These are phyloP conservation scores for Curvularia sp. DNA, from an alignment of 2,329 filamentous ascomycete genomes.

Conservation along the genomic window DNA sequence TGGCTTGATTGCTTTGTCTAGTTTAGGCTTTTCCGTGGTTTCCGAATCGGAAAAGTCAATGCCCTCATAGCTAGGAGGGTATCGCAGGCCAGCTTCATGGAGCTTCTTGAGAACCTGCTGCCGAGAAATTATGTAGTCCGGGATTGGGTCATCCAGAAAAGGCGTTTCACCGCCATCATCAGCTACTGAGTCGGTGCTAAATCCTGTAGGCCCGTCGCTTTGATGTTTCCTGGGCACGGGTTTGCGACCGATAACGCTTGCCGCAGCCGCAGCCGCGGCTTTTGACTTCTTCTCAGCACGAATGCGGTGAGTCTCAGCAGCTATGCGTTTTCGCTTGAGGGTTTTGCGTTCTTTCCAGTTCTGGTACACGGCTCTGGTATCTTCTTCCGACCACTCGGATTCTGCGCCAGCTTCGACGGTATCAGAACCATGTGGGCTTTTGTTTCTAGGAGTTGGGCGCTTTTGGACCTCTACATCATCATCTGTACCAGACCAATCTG, in stretches of 20 bases:
- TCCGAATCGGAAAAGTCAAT: conserved; percentile 79
- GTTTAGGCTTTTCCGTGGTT: conserved; percentile 71
- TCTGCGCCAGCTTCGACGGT: conserved; percentile 21
- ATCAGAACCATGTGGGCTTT: conserved; percentile 11
- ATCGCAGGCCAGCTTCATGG: conserved; percentile 71
- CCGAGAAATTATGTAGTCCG: conserved; percentile 59
- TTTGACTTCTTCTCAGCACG: conserved; percentile 58
- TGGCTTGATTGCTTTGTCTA: conserved; percentile 66
- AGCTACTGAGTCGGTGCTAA: conserved; percentile 30
- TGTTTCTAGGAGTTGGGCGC: neutral
- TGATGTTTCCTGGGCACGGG: conserved; percentile 28
- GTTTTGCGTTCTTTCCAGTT: conserved; percentile 68
- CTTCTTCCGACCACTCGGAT: conserved; percentile 60
- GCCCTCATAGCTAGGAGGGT: conserved; percentile 79
- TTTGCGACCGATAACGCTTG: conserved; percentile 53
- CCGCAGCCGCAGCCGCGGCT: conserved; percentile 49
- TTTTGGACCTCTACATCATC: conserved; percentile 13
- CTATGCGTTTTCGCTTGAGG: conserved; percentile 60
- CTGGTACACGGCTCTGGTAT: conserved; percentile 63
- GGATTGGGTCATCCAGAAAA: conserved; percentile 64
- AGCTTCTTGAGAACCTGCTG: conserved; percentile 72
- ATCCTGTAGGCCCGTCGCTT: conserved; percentile 18
- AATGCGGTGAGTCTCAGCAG: conserved; percentile 57
- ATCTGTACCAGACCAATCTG: conserved; percentile 15
- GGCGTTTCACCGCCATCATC: conserved; percentile 60